Percentiles rank a stretch among this genome's conserved stretches.
Conservation (phyloP, 306 rosid genomes). For the Luffa aegyptiaca region DNA sequence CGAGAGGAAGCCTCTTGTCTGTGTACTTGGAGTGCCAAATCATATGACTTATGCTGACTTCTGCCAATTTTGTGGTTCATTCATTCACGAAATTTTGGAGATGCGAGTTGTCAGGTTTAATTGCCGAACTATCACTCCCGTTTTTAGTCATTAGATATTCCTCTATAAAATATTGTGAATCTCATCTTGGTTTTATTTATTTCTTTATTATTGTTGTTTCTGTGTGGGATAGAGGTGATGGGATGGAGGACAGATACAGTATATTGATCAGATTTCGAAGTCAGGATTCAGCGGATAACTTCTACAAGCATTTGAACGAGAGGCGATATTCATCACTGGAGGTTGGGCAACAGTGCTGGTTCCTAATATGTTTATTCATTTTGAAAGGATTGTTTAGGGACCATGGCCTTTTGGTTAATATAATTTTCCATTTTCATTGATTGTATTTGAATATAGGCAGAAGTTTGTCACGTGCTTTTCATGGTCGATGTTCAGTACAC, state of each 20-base stretch:
- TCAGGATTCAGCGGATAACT: constrained; percentile 63
- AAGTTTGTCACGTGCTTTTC: constrained; percentile 67
- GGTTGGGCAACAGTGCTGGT: constrained; percentile 24
- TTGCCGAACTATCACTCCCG: neutral
- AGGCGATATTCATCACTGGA: constrained; percentile 77
- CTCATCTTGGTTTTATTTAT: neutral
- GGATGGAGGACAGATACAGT: constrained; percentile 70
- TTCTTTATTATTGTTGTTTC: neutral
- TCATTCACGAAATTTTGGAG: constrained; percentile 69
- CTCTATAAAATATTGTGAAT: neutral
- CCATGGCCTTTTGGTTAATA: neutral
- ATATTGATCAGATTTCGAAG: constrained; percentile 65
- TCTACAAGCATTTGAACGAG: constrained; percentile 64
- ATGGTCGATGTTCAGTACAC: constrained; percentile 81
- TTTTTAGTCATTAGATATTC: neutral
- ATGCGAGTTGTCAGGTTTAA: constrained; percentile 84
- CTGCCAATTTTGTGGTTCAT: constrained; percentile 82
- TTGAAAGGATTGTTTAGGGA: neutral
- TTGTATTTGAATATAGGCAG: constrained; percentile 32
- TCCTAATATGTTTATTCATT: neutral
- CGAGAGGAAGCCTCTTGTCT: constrained; percentile 64
- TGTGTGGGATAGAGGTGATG: constrained; percentile 45
- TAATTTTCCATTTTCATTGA: neutral
- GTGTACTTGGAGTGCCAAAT: constrained; percentile 87
- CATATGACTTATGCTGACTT: constrained; percentile 96